Evolutionary conservation across 2,329 filamentous ascomycete species (phyloP), one percentile per base, ranked within the genome.

Genomic region (Colletotrichum sublineola): DNA sequence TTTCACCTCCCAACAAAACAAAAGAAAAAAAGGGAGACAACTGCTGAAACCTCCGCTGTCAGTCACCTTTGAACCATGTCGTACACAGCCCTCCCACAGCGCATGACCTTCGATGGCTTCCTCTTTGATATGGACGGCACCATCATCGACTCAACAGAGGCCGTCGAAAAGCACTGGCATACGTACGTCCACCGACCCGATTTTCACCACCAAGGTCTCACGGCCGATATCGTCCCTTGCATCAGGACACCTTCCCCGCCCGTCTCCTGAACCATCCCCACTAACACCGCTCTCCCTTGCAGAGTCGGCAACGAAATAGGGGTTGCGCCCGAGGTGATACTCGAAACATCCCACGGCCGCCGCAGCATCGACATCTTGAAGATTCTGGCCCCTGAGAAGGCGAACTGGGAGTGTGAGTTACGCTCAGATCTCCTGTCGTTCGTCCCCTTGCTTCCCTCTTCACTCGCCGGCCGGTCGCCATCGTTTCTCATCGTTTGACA

Each of bases 361-460:
- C 87, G 96, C 71, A 94, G 91, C 76, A 97, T 98, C 78, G 96
- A 99, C 77, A 91, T 93, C 3, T 87, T 99, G 71, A 89, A 89
- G 80, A 85, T 95, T 38, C 89, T 97, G 71, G 92, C 94, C 74
- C 93, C 94, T 20, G 91, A 93, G 76, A 94, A 94, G 80, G 96
- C 96, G 53, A 98, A 92, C 77, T 96, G 93, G 94, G 94, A 97
- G 75, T 97, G 94, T 97, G 84, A 84, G 93, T 89, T 89, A 42
- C 38, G 44, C 53, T 46, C 71, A 33, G 61, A 56, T 73, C 57
- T 60, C 60, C 60, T 42, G 40, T 29, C 50, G 12, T 24, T 29
- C 56, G 40, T 62, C 63, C 63, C 73, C 71, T 73, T 69, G 60
- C 60, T 56, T 73, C 50, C 20, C 24, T 33, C 61, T 56, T 31